phyloP scores from a whole-genome alignment of 176 grass and related monocot species.

The sorghum (Sorghum bicolor) region DNA sequence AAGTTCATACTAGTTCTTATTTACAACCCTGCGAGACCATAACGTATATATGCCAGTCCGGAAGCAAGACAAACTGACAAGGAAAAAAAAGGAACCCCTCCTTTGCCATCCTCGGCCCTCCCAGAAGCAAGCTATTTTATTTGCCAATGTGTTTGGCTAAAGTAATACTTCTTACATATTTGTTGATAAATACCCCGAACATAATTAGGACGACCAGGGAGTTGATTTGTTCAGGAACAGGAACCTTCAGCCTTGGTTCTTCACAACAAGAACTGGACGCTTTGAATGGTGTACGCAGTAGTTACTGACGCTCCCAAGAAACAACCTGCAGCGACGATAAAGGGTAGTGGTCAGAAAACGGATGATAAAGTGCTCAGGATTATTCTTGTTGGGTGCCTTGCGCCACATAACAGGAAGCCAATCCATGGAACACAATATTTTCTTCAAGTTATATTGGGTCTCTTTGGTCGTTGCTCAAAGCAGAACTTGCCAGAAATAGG shows the following conservation, averaged over 20 bases:
- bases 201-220: not conserved
- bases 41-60: not conserved
- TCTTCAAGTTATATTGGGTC: not conserved
- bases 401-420: not conserved
- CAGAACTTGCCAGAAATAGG: not conserved
- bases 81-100: not conserved
- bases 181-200: not conserved
- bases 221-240: not conserved
- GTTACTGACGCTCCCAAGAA: constrained; percentile 47
- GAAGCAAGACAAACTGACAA: not conserved
- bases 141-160: not conserved
- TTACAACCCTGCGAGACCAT: not conserved
- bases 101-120: not conserved
- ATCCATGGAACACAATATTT: not conserved
- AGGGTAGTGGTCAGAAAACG: not conserved
- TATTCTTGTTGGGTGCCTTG: not conserved
- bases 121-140: not conserved
- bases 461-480: not conserved
- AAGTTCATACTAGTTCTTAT: not conserved
- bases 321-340: constrained; percentile 18
- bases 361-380: not conserved
- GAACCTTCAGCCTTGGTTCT: constrained; percentile 24
- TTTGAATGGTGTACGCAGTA: constrained; percentile 44
- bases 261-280: constrained; percentile 47
- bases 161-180: not conserved